phyloP scores from a whole-genome alignment of 1,139 yeast genomes.

The Meyerozyma guilliermondii region DNA sequence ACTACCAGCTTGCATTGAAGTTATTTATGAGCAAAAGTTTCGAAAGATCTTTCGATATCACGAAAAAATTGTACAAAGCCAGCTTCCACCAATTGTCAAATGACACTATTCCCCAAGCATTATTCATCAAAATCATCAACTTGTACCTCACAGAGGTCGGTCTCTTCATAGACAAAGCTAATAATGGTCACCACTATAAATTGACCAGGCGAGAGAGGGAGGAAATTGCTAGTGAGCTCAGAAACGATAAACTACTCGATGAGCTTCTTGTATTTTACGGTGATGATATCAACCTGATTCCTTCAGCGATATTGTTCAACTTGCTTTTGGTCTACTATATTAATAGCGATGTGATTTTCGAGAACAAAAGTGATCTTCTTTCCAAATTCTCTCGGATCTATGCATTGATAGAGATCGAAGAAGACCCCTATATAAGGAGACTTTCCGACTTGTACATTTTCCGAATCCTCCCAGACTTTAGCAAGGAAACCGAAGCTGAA shows the following conservation, averaged over 20 bases:
- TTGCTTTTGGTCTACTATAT: conserved; percentile 25
- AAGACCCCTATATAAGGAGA: conserved; percentile 18
- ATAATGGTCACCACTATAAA: conserved; percentile 11
- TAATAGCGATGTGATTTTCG: conserved; percentile 13
- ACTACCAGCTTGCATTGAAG: conserved; percentile 35
- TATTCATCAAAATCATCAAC: conserved; percentile 29
- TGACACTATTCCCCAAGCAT: conserved; percentile 23
- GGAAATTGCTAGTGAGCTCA: conserved; percentile 13
- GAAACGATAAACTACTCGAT: conserved; percentile 19
- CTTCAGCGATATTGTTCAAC: conserved; percentile 31
- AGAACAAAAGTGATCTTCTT: conserved; percentile 5
- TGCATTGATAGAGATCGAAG: conserved; percentile 6
- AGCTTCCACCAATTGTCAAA: conserved; percentile 19
- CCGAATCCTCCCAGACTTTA: conserved; percentile 31
- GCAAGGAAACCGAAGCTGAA: conserved; percentile 24
- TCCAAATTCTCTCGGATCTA: conserved; percentile 10
- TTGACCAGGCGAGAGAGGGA: conserved; percentile 13
- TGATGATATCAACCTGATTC: conserved; percentile 19
- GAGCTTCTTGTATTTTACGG: conserved; percentile 18
- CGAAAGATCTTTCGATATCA: conserved; percentile 26
- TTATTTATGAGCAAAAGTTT: conserved; percentile 37
- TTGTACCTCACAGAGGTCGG: conserved; percentile 37
- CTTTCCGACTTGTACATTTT: conserved; percentile 31
- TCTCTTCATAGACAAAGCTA: conserved; percentile 4
- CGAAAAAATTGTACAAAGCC: conserved; percentile 19